Base-by-base conservation (phyloP, 192 early-diverging fungal species). In the Rhizoclosmatium globosum region DNA sequence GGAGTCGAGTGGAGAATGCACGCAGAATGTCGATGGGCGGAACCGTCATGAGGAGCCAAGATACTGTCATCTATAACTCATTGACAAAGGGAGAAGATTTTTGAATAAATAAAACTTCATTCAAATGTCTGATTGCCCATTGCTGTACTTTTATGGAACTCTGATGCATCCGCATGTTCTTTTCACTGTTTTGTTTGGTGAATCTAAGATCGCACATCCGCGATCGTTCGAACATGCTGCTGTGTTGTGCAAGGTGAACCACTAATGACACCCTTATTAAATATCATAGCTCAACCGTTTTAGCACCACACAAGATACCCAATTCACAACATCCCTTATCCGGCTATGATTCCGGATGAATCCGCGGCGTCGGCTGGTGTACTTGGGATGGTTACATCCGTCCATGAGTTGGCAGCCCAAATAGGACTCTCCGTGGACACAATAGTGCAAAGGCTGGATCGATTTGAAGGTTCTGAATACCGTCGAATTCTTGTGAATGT, bases 151-250 rank as follows among this genome's bases (percentile, higher is more conserved):
- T 47, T 76, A 66, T 31, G 74, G 74, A 11, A 76, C 62, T 31
- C 48, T 76, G n/a, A 76, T 76, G 74, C 74, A 76, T 67, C 74
- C 74, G 17, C 62, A 64, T 56, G 74, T 76, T 9, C 64, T 76
- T 11, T 76, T 21, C 48, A 53, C n/a, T 15, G 74, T 67, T 3
- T 4, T 76, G 3, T 17, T 21, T n/a, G 23, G 39, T 4, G 19
- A 17, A 44, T 23, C 59, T 11, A 50, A 43, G 3, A 43, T 19
- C 15, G 23, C n/a, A 39, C 73, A 64, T 13, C 73, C 73, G 23
- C 4, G 19, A 6, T 39, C 70, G 70, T 57, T 57, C 39, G 31
- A 31, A 41, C 19, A 72, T 53, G 31, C 17, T 13, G 6, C 21
- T 31, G 70, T 41, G 7, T n/a, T 41, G 17, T 7, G 17, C 41